phyloP scores from a whole-genome alignment of 2,329 filamentous ascomycete genomes.

The Corinectria fuckeliana region DNA sequence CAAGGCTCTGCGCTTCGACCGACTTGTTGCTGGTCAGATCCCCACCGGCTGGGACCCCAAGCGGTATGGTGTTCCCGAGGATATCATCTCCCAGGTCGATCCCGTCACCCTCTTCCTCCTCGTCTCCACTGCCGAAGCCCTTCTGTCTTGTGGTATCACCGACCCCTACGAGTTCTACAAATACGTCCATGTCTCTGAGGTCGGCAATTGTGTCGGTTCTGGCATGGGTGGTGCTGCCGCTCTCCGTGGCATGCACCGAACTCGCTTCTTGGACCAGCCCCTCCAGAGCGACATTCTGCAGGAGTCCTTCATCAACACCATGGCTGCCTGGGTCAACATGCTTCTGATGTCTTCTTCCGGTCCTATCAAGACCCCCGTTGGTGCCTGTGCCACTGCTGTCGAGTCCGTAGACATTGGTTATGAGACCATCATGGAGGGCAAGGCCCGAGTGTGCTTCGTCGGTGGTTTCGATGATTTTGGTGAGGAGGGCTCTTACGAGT shows the following conservation, averaged over 20 bases:
- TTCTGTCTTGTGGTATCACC: conserved; percentile 92
- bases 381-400: conserved; percentile 95
- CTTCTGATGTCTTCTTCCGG: conserved; percentile 94
- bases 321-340: conserved; percentile 99
- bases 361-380: conserved; percentile 97
- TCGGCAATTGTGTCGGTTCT: conserved; percentile 97
- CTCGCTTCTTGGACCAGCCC: conserved; percentile 94
- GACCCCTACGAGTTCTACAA: conserved; percentile 99
- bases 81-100: conserved; percentile 97
- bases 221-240: conserved; percentile 96
- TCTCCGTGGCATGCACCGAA: conserved; percentile 97
- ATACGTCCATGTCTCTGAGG: conserved; percentile 97
- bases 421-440: conserved; percentile 97
- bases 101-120: conserved; percentile 95
- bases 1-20: conserved; percentile 96
- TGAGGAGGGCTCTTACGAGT: conserved; percentile 98
- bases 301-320: conserved; percentile 99
- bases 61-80: conserved; percentile 93
- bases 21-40: conserved; percentile 95
- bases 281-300: conserved; percentile 99
- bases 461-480: conserved; percentile 99
- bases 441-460: conserved; percentile 95
- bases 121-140: conserved; percentile 89
- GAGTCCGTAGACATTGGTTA: conserved; percentile 98
- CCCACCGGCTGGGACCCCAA: conserved; percentile 97